Evolutionary conservation across 1,139 yeast species (phyloP).

Genomic region (Zygosaccharomyces pseudobailii): DNA sequence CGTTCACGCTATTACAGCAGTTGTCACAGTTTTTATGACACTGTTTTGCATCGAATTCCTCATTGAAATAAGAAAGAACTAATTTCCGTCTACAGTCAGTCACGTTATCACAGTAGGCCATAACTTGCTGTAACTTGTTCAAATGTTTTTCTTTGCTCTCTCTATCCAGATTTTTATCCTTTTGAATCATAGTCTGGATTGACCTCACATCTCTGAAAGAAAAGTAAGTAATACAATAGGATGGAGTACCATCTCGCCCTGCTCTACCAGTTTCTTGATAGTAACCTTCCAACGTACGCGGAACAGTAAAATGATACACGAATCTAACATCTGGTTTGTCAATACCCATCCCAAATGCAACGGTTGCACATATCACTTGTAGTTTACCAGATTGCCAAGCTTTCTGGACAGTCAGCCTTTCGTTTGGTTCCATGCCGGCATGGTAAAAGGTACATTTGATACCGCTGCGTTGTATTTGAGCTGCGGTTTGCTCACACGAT

Average conservation of each 20-base stretch:
- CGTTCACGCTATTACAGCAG: slow-evolving; percentile 52
- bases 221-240: slow-evolving; percentile 80
- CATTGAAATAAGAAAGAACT: slow-evolving; percentile 86
- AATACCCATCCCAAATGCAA: slow-evolving; percentile 98
- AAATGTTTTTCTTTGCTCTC: slow-evolving; percentile 73
- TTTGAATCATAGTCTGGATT: slow-evolving; percentile 69
- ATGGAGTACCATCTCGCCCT: slow-evolving; percentile 83
- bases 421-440: slow-evolving; percentile 86
- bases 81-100: slow-evolving; percentile 88
- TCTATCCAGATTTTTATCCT: slow-evolving; percentile 63
- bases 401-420: slow-evolving; percentile 62
- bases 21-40: slow-evolving; percentile 84
- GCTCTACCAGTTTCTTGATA: slow-evolving; percentile 99
- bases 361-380: slow-evolving; percentile 89
- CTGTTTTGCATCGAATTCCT: slow-evolving; percentile 58
- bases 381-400: slow-evolving; percentile 74
- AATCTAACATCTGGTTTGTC: slow-evolving; percentile 93
- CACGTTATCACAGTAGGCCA: slow-evolving; percentile 85
- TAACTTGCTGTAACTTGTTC: slow-evolving; percentile 73
- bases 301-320: slow-evolving; percentile 86
- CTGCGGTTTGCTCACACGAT: slow-evolving; percentile 79
- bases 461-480: slow-evolving; percentile 54
- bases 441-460: slow-evolving; percentile 74
- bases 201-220: slow-evolving; percentile 71
- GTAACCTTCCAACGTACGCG: slow-evolving; percentile 89